Conservation (phyloP, 306 rosid species). For the Fagus sylvatica region DNA sequence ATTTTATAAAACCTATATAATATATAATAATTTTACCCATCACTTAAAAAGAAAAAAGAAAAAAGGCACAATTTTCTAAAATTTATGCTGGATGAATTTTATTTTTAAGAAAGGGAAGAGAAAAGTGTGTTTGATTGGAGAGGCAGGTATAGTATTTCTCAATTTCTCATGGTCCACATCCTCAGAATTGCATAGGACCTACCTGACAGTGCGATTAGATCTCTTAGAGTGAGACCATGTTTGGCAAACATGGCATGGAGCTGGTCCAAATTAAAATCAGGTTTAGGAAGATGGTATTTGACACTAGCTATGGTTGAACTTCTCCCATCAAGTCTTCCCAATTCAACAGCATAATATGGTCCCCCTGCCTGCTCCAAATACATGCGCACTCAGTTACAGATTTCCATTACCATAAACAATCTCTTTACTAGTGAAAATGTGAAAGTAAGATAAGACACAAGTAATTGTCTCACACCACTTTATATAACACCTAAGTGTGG, state of each 20-base stretch:
- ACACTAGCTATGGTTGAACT: conserved; percentile 62
- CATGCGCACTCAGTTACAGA: background rate
- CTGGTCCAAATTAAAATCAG: conserved; percentile 45
- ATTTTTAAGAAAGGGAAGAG: too few species aligned
- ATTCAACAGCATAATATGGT: conserved; percentile 69
- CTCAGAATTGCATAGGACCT: conserved; percentile 40
- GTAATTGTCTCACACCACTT: too few species aligned
- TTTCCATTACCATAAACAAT: background rate
- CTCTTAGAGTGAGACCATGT: conserved; percentile 60
- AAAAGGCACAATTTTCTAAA: too few species aligned
- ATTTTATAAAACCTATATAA: too few species aligned
- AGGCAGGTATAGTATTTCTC: too few species aligned
- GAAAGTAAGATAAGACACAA: background rate
- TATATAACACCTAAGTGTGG: too few species aligned
- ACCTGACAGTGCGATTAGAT: conserved; percentile 88
- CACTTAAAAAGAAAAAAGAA: too few species aligned
- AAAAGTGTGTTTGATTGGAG: too few species aligned
- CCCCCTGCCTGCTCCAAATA: conserved; percentile 66
- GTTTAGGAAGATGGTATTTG: conserved; percentile 58
- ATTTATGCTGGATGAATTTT: too few species aligned
- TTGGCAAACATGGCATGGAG: conserved; percentile 58
- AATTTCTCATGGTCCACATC: too few species aligned
- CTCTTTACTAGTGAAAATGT: background rate
- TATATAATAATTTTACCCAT: too few species aligned
- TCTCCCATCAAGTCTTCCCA: conserved; percentile 80